These are phyloP conservation scores for Platanus orientalis DNA, from an alignment of 164 flowering plant genomes.

Conservation along the genomic window DNA sequence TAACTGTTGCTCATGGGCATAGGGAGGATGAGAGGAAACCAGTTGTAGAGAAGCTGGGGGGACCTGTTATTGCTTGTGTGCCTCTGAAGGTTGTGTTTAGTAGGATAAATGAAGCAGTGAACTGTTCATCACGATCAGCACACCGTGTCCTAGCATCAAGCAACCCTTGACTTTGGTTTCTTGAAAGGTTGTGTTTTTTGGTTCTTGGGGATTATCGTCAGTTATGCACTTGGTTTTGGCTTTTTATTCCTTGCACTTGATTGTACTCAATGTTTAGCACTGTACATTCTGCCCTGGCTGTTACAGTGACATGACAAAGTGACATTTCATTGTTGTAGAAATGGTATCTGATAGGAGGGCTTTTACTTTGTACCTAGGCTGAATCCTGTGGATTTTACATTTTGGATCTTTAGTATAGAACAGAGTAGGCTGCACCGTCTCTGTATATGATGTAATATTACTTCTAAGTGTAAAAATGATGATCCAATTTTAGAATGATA, in stretches of 20 bases:
- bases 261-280: neutral
- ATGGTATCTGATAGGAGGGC: conserved; percentile 9
- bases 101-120: conserved; percentile 75
- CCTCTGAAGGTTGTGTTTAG: conserved; percentile 82
- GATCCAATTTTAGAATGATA: conserved; percentile 7
- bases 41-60: conserved; percentile 37
- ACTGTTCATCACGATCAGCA: conserved; percentile 29
- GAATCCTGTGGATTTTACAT: conserved; percentile 1
- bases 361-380: neutral
- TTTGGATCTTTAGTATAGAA: conserved; percentile 3
- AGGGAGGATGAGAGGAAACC: conserved; percentile 29
- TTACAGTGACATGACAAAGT: conserved; percentile 8
- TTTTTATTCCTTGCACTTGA: conserved; percentile 1
- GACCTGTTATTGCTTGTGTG: conserved; percentile 59
- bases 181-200: neutral
- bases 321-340: conserved; percentile 18
- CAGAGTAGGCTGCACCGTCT: conserved; percentile 21
- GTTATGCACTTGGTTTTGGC: conserved; percentile 7
- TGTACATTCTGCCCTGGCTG: conserved; percentile 16
- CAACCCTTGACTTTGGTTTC: conserved; percentile 11
- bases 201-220: conserved; percentile 3
- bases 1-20: conserved; percentile 34
- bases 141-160: conserved; percentile 16
- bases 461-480: conserved; percentile 32
- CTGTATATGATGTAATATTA: conserved; percentile 40